Percentiles rank a stretch among this genome's conserved stretches.
phyloP scores from a whole-genome alignment of 176 grass and related monocot genomes.

The Hyparrhenia diplandra region DNA sequence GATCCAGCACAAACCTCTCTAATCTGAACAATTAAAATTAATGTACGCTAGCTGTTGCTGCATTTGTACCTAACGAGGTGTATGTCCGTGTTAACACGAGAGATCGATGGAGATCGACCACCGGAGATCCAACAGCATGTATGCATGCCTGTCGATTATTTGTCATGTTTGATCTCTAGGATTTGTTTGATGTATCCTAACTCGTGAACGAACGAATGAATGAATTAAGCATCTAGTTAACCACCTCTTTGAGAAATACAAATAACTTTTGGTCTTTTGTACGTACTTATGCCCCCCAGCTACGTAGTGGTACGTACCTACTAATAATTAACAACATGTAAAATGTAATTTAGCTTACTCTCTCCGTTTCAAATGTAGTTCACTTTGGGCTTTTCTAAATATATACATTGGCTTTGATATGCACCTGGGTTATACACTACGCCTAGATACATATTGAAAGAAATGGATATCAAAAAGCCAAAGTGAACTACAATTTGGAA shows the following conservation, averaged over 20 bases:
- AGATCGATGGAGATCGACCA: background rate
- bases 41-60: background rate
- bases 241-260: background rate
- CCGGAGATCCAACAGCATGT: background rate
- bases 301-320: too few relatives aligned
- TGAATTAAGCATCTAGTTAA: background rate
- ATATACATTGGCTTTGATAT: too few relatives aligned
- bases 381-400: too few relatives aligned
- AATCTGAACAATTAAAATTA: background rate
- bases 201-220: background rate
- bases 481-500: too few relatives aligned
- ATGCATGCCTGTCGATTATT: background rate
- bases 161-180: background rate
- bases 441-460: too few relatives aligned
- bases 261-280: background rate
- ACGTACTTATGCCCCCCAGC: background rate
- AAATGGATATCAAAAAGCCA: too few relatives aligned
- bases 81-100: background rate
- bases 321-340: background rate
- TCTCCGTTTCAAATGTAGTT: too few relatives aligned
- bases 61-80: background rate
- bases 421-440: too few relatives aligned
- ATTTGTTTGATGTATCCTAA: background rate
- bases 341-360: background rate
- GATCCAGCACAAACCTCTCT: background rate